A percentile compares a stretch with the other conserved stretches of the same genome.
Evolutionary conservation across 495 filamentous ascomycete genomes (phyloP).

Genomic region (Penicillium samsonianum): DNA sequence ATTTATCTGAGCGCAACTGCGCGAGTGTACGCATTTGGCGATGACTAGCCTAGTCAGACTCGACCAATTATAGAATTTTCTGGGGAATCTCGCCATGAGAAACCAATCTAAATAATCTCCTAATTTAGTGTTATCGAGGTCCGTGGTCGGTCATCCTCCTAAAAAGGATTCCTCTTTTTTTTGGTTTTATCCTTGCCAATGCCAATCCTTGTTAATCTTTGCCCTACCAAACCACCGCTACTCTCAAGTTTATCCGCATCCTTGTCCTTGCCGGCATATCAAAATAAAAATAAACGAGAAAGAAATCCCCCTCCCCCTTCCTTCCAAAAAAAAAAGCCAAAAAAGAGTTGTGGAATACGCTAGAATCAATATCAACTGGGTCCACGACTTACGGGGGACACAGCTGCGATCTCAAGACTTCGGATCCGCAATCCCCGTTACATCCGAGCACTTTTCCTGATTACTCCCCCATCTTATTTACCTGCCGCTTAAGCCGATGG

Average conservation of each 20-base stretch:
- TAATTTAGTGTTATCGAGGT: not conserved
- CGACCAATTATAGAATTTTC: not conserved
- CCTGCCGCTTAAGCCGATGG: conserved; percentile 26
- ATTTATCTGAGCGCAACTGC: conserved; percentile 5
- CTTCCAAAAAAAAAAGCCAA: not conserved
- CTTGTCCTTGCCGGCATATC: not conserved
- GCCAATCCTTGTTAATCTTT: not conserved
- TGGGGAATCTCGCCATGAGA: not conserved
- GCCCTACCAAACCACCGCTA: not conserved
- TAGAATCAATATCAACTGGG: conserved; percentile 16
- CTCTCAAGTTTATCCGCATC: not conserved
- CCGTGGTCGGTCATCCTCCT: not conserved
- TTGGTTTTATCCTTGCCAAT: not conserved
- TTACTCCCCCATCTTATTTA: conserved; percentile 14
- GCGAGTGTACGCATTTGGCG: conserved; percentile 3
- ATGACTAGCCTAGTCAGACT: not conserved
- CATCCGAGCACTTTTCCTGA: conserved; percentile 32
- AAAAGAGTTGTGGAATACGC: conserved; percentile 19
- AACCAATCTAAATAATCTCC: not conserved
- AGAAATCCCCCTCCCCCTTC: not conserved
- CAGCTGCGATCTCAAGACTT: conserved; percentile 9
- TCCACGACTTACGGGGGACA: conserved; percentile 15
- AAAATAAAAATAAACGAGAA: not conserved
- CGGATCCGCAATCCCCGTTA: conserved; percentile 36
- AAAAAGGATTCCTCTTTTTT: not conserved